Evolutionary conservation across 176 grass and related monocot genomes (phyloP).

Genomic region (Triticum aestivum): DNA sequence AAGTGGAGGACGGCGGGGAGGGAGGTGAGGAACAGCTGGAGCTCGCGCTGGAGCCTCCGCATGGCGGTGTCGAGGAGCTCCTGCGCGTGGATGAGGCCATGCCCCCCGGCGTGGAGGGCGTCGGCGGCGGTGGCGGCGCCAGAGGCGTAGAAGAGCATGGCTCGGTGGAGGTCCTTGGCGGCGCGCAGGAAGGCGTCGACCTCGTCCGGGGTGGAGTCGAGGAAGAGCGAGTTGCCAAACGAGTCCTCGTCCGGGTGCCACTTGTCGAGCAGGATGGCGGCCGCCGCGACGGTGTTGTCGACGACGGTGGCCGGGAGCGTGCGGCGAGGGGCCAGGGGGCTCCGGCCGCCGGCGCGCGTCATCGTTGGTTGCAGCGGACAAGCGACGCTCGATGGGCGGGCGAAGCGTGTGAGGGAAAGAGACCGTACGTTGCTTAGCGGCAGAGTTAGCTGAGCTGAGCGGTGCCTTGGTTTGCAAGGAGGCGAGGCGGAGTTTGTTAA

Average conservation of each 20-base stretch:
- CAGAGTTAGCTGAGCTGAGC: background rate
- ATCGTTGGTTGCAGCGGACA: background rate
- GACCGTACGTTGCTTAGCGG: no score
- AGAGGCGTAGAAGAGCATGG: conserved; percentile 52
- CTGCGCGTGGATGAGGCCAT: conserved; percentile 49
- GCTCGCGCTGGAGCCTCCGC: conserved; percentile 57
- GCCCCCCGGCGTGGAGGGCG: background rate
- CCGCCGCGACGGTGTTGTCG: conserved; percentile 44
- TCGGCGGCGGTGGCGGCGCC: background rate
- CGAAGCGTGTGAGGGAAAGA: no score
- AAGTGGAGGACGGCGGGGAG: background rate
- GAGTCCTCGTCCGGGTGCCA: conserved; percentile 50
- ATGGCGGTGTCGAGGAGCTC: conserved; percentile 58
- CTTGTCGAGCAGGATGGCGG: conserved; percentile 35
- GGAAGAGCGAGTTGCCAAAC: conserved; percentile 22
- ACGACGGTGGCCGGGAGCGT: conserved; percentile 44
- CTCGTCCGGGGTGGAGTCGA: conserved; percentile 5
- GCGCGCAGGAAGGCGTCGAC: conserved; percentile 39
- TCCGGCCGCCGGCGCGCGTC: background rate
- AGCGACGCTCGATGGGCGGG: no score
- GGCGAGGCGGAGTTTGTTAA: background rate
- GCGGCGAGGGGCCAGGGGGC: conserved; percentile 1
- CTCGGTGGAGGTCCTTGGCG: conserved; percentile 52
- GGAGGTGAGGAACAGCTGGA: conserved; percentile 34
- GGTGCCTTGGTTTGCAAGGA: background rate